Base-by-base conservation (phyloP, 1,284 basidiomycete species). In the Apiotrichum gamsii region DNA sequence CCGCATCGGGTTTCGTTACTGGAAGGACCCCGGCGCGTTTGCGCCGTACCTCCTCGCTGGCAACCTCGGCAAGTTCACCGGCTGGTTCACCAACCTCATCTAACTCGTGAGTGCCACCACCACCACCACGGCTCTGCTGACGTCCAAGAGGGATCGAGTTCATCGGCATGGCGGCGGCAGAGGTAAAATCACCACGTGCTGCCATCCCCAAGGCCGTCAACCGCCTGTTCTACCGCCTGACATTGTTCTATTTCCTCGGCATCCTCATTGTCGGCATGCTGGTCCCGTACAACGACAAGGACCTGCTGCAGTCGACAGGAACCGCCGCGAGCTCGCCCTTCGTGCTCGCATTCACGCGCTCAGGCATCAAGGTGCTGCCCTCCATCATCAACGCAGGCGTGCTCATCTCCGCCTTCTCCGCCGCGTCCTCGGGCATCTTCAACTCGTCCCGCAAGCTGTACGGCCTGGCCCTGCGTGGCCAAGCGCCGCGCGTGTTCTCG, bases 21-120 rank as follows among this genome's bases (percentile, higher is more conserved):
- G 84, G 84, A 80, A 78, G 56, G 65, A 82, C 56, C 81, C 82
- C 9, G 83, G 83, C 15, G 76, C 83, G 2, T 62, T 85, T 43
- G 57, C 25, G 25, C 19, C 6, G 6, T 11, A 28, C 25, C 25
- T 11, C 11, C 11, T 28, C 11, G 25, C 25, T 28, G 25, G 11
- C 25, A 6, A 6, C 25, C 25, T 28, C n/a, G 61, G 62, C 5
- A 52, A 51, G 23, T 62, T 66, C 51, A 30, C 55, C 21, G 62
- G 59, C 0, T 64, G 47, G 31, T 61, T 60, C 53, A 55, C 49
- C 37, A 47, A 50, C 25, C 40, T 65, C 9, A 36, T 61, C 8
- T 54, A 60, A 46, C 54, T 59, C 10, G 57, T 53, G n/a, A n/a
- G n/a, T n/a, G n/a, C n/a, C n/a, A n/a, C n/a, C n/a, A n/a, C n/a